A percentile compares a stretch with the other conserved stretches of the same genome.
Evolutionary conservation across 345 rosid species (phyloP).

Genomic region (Aurinia saxatilis): DNA sequence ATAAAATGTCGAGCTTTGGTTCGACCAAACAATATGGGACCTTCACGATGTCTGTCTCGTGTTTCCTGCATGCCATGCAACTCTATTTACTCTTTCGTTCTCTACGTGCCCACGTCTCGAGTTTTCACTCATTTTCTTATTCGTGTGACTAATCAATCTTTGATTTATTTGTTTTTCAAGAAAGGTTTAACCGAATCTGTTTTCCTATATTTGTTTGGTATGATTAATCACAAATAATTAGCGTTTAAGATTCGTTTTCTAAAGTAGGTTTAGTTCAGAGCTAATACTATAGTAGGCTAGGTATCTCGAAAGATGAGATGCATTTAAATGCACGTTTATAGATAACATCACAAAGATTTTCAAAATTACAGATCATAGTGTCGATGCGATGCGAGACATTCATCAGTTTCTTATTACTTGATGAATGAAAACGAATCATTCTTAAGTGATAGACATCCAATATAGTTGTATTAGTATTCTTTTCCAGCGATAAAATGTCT

Average conservation of each 20-base stretch:
- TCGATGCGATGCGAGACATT: neutral
- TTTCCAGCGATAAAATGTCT: neutral
- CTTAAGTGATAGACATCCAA: neutral
- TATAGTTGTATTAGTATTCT: neutral
- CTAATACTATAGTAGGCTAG: conserved; percentile 1
- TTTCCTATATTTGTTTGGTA: neutral
- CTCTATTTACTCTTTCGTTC: conserved; percentile 22
- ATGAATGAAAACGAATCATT: neutral
- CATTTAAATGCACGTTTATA: conserved; percentile 11
- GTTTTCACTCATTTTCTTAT: conserved; percentile 5
- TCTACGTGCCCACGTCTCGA: conserved; percentile 30
- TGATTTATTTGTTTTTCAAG: too few species aligned
- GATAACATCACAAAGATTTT: neutral
- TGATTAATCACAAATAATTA: neutral
- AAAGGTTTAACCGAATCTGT: neutral
- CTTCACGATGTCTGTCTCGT: conserved; percentile 31
- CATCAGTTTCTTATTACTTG: conserved; percentile 1
- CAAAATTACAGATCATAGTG: neutral
- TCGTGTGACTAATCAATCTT: neutral
- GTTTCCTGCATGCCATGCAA: conserved; percentile 36
- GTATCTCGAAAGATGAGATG: conserved; percentile 20
- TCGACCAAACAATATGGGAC: conserved; percentile 33
- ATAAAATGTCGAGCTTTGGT: conserved; percentile 25
- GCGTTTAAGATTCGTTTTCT: conserved; percentile 7
- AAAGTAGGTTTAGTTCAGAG: neutral